phyloP scores from a whole-genome alignment of 73 alveolate genomes.

The Blepharisma japonicum region DNA sequence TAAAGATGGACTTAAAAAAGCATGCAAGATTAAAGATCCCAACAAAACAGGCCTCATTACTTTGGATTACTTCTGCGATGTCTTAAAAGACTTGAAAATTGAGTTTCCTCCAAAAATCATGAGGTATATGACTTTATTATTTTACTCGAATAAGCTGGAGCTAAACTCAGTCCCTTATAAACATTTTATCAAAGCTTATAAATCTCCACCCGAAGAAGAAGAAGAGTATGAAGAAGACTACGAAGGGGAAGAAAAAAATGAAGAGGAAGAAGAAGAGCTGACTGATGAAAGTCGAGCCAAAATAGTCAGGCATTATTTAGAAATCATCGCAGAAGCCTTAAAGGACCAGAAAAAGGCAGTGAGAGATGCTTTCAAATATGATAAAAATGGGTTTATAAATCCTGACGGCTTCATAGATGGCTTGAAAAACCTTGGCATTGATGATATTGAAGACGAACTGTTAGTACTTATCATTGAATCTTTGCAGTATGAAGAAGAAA shows the following conservation, averaged over 20 bases:
- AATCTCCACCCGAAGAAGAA: not conserved
- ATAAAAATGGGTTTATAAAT: not conserved
- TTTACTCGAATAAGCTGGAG: conserved; percentile 15
- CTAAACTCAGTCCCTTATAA: conserved; percentile 27
- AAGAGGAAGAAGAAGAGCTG: conserved; percentile 7
- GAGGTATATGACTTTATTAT: conserved; percentile 16
- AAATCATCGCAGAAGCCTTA: conserved; percentile 1
- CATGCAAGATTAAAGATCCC: not conserved
- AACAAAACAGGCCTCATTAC: not conserved
- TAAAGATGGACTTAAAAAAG: not conserved
- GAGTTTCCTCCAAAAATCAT: not conserved
- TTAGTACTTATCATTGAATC: conserved; percentile 8
- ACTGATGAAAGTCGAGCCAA: conserved; percentile 3
- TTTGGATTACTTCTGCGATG: not conserved
- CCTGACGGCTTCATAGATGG: conserved; percentile 14
- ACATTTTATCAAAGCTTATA: conserved; percentile 28
- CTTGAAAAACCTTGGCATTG: not conserved
- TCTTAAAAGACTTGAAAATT: not conserved
- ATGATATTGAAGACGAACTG: not conserved
- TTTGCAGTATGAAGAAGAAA: conserved; percentile 32
- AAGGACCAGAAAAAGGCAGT: conserved; percentile 8
- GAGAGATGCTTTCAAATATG: conserved; percentile 3
- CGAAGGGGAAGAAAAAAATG: conserved; percentile 2
- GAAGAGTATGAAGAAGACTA: conserved; percentile 5
- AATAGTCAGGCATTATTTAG: conserved; percentile 15